These are phyloP conservation scores for Edaphochlamys debaryana DNA, from an alignment of 139 green algal genomes.

Conservation along the genomic window DNA sequence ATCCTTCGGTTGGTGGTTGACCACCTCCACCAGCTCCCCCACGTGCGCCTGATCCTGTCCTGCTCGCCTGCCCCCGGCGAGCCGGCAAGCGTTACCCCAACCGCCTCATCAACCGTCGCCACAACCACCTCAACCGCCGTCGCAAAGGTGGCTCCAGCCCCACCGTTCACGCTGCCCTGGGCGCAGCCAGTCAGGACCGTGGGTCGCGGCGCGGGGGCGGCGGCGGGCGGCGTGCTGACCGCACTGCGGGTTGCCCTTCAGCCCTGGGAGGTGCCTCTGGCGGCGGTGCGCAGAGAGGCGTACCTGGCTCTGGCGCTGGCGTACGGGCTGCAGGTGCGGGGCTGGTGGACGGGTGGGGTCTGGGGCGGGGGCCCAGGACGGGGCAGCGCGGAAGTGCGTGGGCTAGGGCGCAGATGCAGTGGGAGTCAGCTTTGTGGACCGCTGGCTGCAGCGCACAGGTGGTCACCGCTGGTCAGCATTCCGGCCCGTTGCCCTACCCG, in stretches of 20 bases:
- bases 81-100: too few species aligned
- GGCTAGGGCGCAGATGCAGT: too few species aligned
- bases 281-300: conserved; percentile 20
- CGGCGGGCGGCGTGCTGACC: neutral
- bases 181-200: too few species aligned
- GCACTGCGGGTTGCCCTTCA: neutral
- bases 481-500: too few species aligned
- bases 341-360: neutral
- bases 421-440: too few species aligned
- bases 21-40: conserved; percentile 10
- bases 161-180: too few species aligned
- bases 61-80: conserved; percentile 1
- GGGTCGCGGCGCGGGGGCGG: neutral
- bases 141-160: too few species aligned
- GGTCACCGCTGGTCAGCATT: too few species aligned
- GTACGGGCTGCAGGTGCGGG: conserved; percentile 18
- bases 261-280: conserved; percentile 13
- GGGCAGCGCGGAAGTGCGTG: neutral
- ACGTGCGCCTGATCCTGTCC: conserved; percentile 26
- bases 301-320: conserved; percentile 32
- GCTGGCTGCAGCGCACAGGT: too few species aligned
- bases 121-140: too few species aligned
- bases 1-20: conserved; percentile 17
- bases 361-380: too few species aligned
- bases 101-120: too few species aligned